phyloP scores from a whole-genome alignment of 331 rosid genomes.

The Prunus yedoensis region DNA sequence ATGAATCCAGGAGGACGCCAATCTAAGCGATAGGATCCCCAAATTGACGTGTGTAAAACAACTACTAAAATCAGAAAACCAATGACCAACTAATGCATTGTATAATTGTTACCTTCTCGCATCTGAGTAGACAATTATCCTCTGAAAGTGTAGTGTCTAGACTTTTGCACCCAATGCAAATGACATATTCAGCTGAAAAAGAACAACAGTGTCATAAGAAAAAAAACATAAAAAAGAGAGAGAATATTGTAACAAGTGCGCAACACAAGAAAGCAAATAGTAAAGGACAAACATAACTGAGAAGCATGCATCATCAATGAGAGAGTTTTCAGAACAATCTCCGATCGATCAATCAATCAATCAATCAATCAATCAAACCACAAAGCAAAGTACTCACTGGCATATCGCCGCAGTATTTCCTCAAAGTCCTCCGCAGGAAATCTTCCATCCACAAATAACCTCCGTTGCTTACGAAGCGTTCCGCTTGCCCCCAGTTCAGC shows the following conservation, averaged over 20 bases:
- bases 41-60: background rate
- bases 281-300: background rate
- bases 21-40: background rate
- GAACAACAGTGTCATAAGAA: background rate
- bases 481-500: conserved; percentile 97
- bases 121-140: conserved; percentile 96
- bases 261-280: background rate
- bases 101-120: conserved; percentile 70
- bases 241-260: background rate
- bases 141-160: conserved; percentile 91
- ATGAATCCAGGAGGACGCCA: background rate
- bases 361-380: background rate
- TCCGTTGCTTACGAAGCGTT: conserved; percentile 93
- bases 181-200: conserved; percentile 76
- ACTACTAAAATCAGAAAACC: no score
- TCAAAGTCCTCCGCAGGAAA: conserved; percentile 94
- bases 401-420: conserved; percentile 92
- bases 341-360: background rate
- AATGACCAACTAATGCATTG: no score
- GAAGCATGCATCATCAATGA: no score
- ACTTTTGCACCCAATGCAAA: conserved; percentile 90
- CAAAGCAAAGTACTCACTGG: conserved; percentile 57
- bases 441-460: conserved; percentile 93
- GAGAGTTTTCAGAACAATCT: background rate
- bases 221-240: background rate